Evolutionary conservation across 2,329 filamentous ascomycete species (phyloP).

Genomic region (Aspergillus sp.): DNA sequence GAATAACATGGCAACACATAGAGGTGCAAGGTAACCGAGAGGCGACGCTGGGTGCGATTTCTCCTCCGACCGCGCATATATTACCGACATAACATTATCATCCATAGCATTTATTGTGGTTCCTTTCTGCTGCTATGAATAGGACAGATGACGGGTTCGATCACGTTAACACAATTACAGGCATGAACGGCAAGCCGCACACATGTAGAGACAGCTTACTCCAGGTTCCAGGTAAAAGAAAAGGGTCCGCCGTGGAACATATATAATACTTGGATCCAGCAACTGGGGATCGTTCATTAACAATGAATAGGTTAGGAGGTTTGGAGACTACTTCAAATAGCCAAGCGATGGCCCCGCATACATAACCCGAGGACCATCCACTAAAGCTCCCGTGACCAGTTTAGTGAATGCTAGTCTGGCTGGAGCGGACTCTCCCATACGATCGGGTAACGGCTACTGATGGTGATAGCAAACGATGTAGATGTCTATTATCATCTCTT

Average conservation of each 20-base stretch:
- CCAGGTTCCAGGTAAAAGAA: no score
- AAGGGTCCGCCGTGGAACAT: not conserved
- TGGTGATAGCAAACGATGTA: not conserved
- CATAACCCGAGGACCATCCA: not conserved
- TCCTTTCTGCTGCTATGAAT: no score
- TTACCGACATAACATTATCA: not conserved
- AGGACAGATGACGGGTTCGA: no score
- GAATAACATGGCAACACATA: conserved; percentile 16
- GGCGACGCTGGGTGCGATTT: conserved; percentile 9
- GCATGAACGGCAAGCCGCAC: no score
- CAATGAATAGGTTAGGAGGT: no score
- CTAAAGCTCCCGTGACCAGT: no score
- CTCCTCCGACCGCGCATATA: conserved; percentile 7
- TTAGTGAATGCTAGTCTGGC: no score
- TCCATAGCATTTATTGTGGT: not conserved
- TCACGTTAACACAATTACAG: no score
- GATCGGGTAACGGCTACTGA: not conserved
- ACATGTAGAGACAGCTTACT: no score
- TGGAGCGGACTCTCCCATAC: not conserved
- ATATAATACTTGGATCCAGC: not conserved
- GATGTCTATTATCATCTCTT: not conserved
- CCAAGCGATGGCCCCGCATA: not conserved
- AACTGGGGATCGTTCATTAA: not conserved
- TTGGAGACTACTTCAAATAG: not conserved
- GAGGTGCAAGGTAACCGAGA: conserved; percentile 18